These are phyloP conservation scores for Suhomyces kilbournensis DNA, from an alignment of 805 yeast species.

Conservation along the genomic window DNA sequence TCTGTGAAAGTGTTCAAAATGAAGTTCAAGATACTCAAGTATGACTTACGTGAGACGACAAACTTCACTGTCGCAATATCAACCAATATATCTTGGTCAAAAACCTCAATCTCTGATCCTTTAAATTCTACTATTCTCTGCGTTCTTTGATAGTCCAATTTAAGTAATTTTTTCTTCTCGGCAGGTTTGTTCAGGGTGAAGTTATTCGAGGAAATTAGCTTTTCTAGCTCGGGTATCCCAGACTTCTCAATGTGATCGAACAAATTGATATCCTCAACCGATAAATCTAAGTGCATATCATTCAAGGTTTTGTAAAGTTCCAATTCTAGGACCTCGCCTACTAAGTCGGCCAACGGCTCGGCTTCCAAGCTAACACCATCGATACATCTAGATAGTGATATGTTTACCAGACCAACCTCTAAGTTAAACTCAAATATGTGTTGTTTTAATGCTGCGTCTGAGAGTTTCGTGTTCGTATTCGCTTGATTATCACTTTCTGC, in stretches of 20 bases:
- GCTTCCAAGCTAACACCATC: conserved; percentile 58
- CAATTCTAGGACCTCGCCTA: conserved; percentile 63
- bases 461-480: not conserved
- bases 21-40: conserved; percentile 76
- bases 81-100: conserved; percentile 72
- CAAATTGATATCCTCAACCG: conserved; percentile 62
- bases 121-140: conserved; percentile 59
- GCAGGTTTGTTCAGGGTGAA: conserved; percentile 35
- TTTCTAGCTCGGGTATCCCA: conserved; percentile 60
- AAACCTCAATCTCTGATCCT: conserved; percentile 57
- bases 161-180: conserved; percentile 47
- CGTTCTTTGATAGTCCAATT: conserved; percentile 53
- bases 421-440: conserved; percentile 70
- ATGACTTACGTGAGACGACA: conserved; percentile 72
- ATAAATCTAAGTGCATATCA: conserved; percentile 64
- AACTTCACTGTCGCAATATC: conserved; percentile 75
- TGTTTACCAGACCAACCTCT: conserved; percentile 57
- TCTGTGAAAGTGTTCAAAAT: conserved; percentile 83
- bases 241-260: conserved; percentile 71
- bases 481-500: not conserved
- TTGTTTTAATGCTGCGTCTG: conserved; percentile 41
- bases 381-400: conserved; percentile 67
- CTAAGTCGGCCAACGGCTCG: conserved; percentile 66
- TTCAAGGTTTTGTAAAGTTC: conserved; percentile 56
- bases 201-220: conserved; percentile 64